phyloP scores from a whole-genome alignment of 805 yeast species.

The Brettanomyces nanus region DNA sequence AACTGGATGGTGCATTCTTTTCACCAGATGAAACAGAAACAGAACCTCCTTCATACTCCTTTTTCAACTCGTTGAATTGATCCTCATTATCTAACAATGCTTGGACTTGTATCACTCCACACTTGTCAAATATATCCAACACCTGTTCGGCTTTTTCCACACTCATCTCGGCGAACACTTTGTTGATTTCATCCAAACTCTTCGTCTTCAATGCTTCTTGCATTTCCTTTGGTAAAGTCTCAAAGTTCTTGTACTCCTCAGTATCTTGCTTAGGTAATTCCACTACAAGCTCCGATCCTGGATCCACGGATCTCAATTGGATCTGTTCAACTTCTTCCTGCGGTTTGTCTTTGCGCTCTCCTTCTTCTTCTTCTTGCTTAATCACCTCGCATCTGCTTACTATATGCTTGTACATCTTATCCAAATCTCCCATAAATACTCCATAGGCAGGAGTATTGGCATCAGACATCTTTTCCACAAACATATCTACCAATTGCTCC shows the following conservation, averaged over 20 bases:
- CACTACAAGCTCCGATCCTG: conserved; percentile 65
- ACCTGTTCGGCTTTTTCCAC: conserved; percentile 74
- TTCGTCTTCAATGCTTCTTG: conserved; percentile 68
- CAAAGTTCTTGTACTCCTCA: conserved; percentile 46
- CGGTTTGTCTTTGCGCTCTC: conserved; percentile 30
- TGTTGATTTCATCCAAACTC: conserved; percentile 70
- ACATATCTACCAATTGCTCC: conserved; percentile 56
- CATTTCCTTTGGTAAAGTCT: conserved; percentile 51
- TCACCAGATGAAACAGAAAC: no score
- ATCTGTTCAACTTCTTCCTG: conserved; percentile 69
- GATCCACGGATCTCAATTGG: conserved; percentile 84
- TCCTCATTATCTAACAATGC: conserved; percentile 67
- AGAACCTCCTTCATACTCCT: conserved; percentile 25
- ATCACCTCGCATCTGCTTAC: conserved; percentile 65
- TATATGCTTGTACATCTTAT: conserved; percentile 69
- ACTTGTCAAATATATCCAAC: conserved; percentile 65
- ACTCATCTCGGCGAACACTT: conserved; percentile 65
- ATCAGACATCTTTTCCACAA: conserved; percentile 45
- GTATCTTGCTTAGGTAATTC: conserved; percentile 55
- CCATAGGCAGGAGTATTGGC: conserved; percentile 49
- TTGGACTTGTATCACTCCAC: conserved; percentile 77
- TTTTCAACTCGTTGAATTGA: conserved; percentile 49
- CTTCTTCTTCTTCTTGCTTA: conserved; percentile 33
- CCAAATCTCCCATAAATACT: conserved; percentile 69
- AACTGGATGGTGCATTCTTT: no score